Base-by-base conservation (phyloP, 768 basidiomycete genomes). In the Peribolospora baueri region DNA sequence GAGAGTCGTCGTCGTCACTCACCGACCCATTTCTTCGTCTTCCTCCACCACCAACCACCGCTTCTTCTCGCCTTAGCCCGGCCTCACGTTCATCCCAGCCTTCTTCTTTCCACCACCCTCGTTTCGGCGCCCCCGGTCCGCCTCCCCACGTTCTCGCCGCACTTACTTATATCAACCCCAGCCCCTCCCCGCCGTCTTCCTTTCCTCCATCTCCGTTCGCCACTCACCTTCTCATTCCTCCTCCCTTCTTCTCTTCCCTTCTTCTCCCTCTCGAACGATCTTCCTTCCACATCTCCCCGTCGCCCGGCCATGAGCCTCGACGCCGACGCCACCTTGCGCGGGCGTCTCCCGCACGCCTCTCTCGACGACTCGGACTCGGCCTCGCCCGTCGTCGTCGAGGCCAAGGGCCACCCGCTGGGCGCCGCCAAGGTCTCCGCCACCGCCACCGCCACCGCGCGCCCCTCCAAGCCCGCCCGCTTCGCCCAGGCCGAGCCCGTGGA, bases 391-490 rank as follows among this genome's bases (percentile, higher is more conserved):
- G 25, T 25, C 25, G 25, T 25, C 25, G 25, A 25, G 25, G 25
- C 25, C 25, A 25, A 25, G 25, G 25, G 1, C 25, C 25, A 25
- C 1, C 25, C 25, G 25, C 25, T 25, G 25, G 25, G 25, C 25
- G 42, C 52, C 14, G 46, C 52, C 46, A 41, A 51, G 49, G 47
- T 50, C 39, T 51, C 50, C 10, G 55, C 55, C 0, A 52, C 56
- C 47, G 55, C 50, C 2, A 43, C 53, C 6, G 8, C 41, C 25
- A 42, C 54, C 13, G 52, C 58, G 13, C 57, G 53, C 58, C 7
- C 58, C 13, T 36, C 48, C 36, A 36, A 10, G 11, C 37, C 48
- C 4, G 48, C 48, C 6, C 25, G 25, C 7, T 50, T 36, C 51
- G 52, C 40, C 13, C 13, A 53, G 39, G 43, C 40, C 5, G 52